A percentile compares a stretch with the other conserved stretches of the same genome.
phyloP scores from a whole-genome alignment of 2,329 filamentous ascomycete genomes.

The Apiospora phragmitis region DNA sequence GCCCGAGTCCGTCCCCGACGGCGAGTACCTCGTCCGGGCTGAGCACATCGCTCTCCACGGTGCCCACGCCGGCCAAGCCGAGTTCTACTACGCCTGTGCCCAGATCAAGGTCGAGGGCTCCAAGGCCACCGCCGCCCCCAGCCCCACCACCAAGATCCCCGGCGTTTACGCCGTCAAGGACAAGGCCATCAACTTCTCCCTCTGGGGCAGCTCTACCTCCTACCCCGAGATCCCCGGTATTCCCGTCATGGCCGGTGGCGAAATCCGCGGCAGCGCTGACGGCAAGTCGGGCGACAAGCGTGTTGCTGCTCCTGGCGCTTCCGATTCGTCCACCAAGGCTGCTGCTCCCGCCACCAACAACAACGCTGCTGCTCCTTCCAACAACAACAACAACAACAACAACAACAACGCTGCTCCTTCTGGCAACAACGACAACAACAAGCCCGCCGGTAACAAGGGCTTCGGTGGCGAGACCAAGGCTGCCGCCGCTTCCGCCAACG shows the following conservation, averaged over 20 bases:
- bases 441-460: not conserved
- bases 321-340: constrained; percentile 2
- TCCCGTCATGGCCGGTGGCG: not conserved
- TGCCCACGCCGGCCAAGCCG: constrained; percentile 22
- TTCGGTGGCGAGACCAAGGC: not conserved
- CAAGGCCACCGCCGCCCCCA: not conserved
- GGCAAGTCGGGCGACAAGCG: constrained; percentile 14
- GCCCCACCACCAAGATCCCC: constrained; percentile 10
- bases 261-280: constrained; percentile 14
- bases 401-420: not conserved
- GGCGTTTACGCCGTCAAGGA: constrained; percentile 11
- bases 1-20: constrained; percentile 23
- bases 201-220: constrained; percentile 10
- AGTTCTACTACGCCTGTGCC: constrained; percentile 16
- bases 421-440: not conserved
- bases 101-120: constrained; percentile 15
- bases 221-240: not conserved
- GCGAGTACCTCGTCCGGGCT: constrained; percentile 29
- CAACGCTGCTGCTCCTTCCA: not conserved
- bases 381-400: not conserved
- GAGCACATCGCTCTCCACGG: constrained; percentile 30
- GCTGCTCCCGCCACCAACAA: not conserved
- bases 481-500: not conserved
- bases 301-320: not conserved
- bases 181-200: constrained; percentile 14